A percentile compares a stretch with the other conserved stretches of the same genome.
These are phyloP conservation scores for Arxiozyma heterogenica DNA, from an alignment of 1,139 yeast species.

Conservation along the genomic window DNA sequence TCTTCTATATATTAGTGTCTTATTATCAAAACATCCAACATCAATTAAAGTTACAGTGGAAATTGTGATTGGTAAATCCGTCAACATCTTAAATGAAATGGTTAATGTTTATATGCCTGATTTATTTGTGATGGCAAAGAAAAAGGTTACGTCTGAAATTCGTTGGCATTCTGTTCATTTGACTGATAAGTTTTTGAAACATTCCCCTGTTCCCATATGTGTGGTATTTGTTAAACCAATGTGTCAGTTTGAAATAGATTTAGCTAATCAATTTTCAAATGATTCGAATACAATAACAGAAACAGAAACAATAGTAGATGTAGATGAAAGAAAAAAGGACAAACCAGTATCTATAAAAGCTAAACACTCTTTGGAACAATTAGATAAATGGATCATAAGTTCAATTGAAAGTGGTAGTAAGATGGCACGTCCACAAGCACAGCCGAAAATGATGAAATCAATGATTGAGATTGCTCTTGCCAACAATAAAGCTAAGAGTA, in stretches of 20 bases:
- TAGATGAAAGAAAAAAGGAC: too few species aligned
- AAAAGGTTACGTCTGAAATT: slow-evolving; percentile 8
- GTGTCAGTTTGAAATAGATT: slow-evolving; percentile 41
- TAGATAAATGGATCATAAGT: neutral
- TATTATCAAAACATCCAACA: slow-evolving; percentile 39
- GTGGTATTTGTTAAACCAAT: slow-evolving; percentile 60
- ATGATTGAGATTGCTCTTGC: slow-evolving; percentile 6
- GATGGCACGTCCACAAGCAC: slow-evolving; percentile 1
- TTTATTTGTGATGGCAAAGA: slow-evolving; percentile 33
- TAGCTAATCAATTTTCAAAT: neutral
- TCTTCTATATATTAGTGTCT: slow-evolving; percentile 40
- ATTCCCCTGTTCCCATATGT: slow-evolving; percentile 57
- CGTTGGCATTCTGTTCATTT: slow-evolving; percentile 35
- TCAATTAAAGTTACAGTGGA: slow-evolving; percentile 58
- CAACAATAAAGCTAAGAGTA: neutral
- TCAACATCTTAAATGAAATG: slow-evolving; percentile 50
- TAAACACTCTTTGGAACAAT: neutral
- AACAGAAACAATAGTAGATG: neutral
- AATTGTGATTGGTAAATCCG: slow-evolving; percentile 51
- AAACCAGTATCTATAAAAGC: neutral
- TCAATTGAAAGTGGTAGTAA: slow-evolving; percentile 1
- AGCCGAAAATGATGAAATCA: slow-evolving; percentile 1
- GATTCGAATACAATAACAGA: neutral
- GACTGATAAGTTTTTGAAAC: slow-evolving; percentile 55
- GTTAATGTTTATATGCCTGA: slow-evolving; percentile 57